Conservation (phyloP, 768 basidiomycete genomes). For the Russula earlei region DNA sequence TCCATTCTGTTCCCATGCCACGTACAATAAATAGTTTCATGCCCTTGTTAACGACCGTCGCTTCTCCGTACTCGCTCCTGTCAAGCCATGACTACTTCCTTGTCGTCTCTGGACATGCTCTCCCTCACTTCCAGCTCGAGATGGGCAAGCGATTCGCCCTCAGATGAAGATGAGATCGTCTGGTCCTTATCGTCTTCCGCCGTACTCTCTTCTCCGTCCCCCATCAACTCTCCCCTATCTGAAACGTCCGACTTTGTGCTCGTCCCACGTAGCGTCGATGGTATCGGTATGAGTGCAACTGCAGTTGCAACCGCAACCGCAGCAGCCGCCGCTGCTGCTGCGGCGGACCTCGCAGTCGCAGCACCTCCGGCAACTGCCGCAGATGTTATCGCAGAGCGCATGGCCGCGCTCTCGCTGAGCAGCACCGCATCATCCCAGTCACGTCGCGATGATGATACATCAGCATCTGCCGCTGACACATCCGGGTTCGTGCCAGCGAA, state of each 20-base stretch:
- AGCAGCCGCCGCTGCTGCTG: slow-evolving; percentile 44
- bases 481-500: neutral
- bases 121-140: slow-evolving; percentile 5
- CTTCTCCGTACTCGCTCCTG: neutral
- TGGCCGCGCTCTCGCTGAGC: slow-evolving; percentile 3
- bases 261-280: slow-evolving; percentile 41
- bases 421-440: neutral
- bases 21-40: slow-evolving; percentile 2
- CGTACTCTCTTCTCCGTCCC: neutral
- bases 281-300: no score
- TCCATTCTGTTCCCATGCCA: neutral
- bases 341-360: neutral
- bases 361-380: neutral
- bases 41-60: neutral
- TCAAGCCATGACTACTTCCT: slow-evolving; percentile 7
- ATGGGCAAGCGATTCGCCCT: slow-evolving; percentile 16
- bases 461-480: neutral
- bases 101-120: slow-evolving; percentile 11
- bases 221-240: slow-evolving; percentile 19
- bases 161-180: slow-evolving; percentile 20
- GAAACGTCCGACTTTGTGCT: slow-evolving; percentile 25
- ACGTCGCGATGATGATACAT: neutral
- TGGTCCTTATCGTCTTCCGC: slow-evolving; percentile 17
- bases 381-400: neutral
- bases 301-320: no score